Evolutionary conservation across 352 stramenopile genomes (phyloP), one percentile per base, ranked within the genome.

Genomic region (Globisporangium ultimum): DNA sequence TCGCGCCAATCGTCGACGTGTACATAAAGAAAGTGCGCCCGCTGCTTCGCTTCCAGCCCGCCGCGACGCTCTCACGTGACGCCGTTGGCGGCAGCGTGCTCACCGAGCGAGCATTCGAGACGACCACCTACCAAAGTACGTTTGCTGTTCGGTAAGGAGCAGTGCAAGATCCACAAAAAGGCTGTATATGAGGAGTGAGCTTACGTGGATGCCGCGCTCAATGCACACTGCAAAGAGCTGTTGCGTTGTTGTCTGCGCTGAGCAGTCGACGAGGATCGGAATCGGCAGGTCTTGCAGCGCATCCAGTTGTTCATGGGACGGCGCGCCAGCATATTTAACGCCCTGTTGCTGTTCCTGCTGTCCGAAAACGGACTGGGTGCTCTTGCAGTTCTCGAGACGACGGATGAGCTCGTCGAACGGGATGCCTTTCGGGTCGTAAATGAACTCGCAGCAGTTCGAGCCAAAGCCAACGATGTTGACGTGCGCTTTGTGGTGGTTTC

Each of bases 1-100:
- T 88, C 28, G 80, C 84, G 10, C 72, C 80, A 53, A 93, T 83
- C 10, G 82, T 89, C 10, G 84, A 90, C 21, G 83, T 87, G 72
- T 90, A 91, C 74, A 93, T 81, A 63, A 90, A 76, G 55, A 88
- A 93, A 11, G 80, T 78, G 21, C 80, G 83, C 0, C 78, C 80
- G 12, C 51, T 62, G 48, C 57, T 36, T 36, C 28, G 66, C 58
- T 63, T 69, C 64, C 9, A 32, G 13, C 49, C 61, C 9, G 71
- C 78, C 12, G 78, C 74, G 3, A 88, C 69, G 61, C 76, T 86
- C 48, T 87, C 78, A 11, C 76, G 76, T 7, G 76, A 87, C 36
- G 77, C 69, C 0, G 80, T 88, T 13, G 70, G 61, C 4, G 80
- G 77, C 15, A 92, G 50, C 21, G 66, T 55, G 48, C 64, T 82